These are phyloP conservation scores for Luffa acutangula DNA, from an alignment of 306 rosid species.

Conservation along the genomic window DNA sequence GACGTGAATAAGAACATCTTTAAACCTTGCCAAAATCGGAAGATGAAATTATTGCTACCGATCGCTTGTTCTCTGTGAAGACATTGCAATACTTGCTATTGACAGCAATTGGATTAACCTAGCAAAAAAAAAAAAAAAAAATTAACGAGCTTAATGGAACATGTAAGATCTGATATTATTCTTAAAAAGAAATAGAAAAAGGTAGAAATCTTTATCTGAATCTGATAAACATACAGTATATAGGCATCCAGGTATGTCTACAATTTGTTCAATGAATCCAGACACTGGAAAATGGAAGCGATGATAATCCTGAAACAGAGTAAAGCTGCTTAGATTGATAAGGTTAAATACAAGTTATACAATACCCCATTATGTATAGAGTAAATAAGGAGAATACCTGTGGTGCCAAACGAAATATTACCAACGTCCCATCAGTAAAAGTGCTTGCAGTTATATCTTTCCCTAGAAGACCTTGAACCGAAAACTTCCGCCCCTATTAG, in stretches of 20 bases:
- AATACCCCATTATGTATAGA: background rate
- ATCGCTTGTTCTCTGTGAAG: conserved; percentile 95
- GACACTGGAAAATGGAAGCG: conserved; percentile 87
- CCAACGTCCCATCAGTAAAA: conserved; percentile 74
- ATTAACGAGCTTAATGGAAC: background rate
- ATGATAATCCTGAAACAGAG: conserved; percentile 79
- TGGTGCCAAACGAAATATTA: conserved; percentile 95
- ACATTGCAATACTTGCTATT: conserved; percentile 97
- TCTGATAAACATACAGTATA: conserved; percentile 51
- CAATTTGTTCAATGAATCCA: conserved; percentile 59
- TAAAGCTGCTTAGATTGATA: conserved; percentile 3
- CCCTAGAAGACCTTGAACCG: conserved; percentile 82
- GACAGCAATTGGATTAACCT: conserved; percentile 98
- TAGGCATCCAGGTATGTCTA: conserved; percentile 78
- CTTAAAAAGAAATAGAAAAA: background rate
- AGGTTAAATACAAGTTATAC: background rate
- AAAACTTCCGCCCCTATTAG: conserved; percentile 80
- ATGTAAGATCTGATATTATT: background rate
- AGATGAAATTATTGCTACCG: conserved; percentile 66
- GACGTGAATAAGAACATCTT: conserved; percentile 16
- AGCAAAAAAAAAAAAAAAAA: background rate
- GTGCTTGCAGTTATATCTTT: conserved; percentile 46
- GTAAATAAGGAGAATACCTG: conserved; percentile 44
- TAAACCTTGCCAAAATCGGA: conserved; percentile 79
- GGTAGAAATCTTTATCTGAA: background rate